These are phyloP conservation scores for Stachybotrys chartarum DNA, from an alignment of 2,329 filamentous ascomycete species.

Conservation along the genomic window DNA sequence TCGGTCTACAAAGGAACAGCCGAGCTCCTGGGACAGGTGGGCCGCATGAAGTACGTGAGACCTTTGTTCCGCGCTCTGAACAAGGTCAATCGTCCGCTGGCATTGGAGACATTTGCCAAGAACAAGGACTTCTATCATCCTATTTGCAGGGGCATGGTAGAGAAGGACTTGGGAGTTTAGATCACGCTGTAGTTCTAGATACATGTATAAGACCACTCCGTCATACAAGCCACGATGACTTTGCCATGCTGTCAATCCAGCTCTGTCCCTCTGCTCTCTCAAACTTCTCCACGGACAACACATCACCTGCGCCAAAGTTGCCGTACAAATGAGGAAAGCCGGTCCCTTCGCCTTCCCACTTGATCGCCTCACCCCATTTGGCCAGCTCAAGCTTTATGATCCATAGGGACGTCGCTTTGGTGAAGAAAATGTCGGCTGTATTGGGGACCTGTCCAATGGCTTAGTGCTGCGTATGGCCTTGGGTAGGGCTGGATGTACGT, in stretches of 20 bases:
- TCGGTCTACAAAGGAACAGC: slow-evolving; percentile 64
- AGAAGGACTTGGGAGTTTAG: slow-evolving; percentile 64
- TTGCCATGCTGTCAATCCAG: slow-evolving; percentile 40
- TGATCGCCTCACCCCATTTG: slow-evolving; percentile 34
- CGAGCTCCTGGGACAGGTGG: slow-evolving; percentile 71
- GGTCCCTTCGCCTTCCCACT: slow-evolving; percentile 40
- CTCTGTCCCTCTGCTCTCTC: slow-evolving; percentile 31
- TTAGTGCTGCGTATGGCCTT: not conserved
- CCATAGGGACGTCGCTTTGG: slow-evolving; percentile 31
- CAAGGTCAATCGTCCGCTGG: slow-evolving; percentile 65
- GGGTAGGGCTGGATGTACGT: slow-evolving; percentile 5
- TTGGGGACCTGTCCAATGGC: slow-evolving; percentile 29
- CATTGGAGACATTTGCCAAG: slow-evolving; percentile 76
- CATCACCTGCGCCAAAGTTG: slow-evolving; percentile 46
- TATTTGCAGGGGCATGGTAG: slow-evolving; percentile 78
- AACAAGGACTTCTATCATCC: slow-evolving; percentile 93
- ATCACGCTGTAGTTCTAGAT: not conserved
- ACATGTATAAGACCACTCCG: slow-evolving; percentile 2
- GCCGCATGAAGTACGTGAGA: slow-evolving; percentile 95
- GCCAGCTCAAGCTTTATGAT: slow-evolving; percentile 46
- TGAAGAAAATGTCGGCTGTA: slow-evolving; percentile 39
- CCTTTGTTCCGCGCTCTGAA: slow-evolving; percentile 74
- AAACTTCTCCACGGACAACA: slow-evolving; percentile 40
- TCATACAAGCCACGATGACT: slow-evolving; percentile 33
- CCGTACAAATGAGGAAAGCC: slow-evolving; percentile 54